Evolutionary conservation across 768 basidiomycete genomes (phyloP), one percentile per base, ranked within the genome.

Genomic region (Suillus sp.): DNA sequence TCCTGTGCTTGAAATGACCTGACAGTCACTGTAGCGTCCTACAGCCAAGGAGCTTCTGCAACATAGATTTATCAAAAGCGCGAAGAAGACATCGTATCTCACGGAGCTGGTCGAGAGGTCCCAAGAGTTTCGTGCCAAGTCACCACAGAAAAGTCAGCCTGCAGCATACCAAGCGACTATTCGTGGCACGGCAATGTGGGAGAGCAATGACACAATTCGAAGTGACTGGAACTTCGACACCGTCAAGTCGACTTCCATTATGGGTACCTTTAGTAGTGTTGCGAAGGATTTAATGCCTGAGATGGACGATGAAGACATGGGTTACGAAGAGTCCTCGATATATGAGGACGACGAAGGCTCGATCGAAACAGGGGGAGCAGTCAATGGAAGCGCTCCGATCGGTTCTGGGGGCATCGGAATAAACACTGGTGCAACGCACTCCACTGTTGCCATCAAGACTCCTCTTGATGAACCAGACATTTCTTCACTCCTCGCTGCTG

Each of bases 151-250:
- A 70, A 81, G 83, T 45, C 67, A 42, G 30, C 72, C 78, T 42
- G 85, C 84, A 69, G 77, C 78, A 64, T 83, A 83, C 70, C 84
- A 86, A 66, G 79, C 87, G 13, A 83, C 89, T 5, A 74, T 87
- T 58, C 80, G 83, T 64, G 85, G 83, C 65, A 86, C 80, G 59
- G 74, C 80, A 54, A 80, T 83, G 53, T 93, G 91, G 92, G 91
- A 92, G 67, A 76, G 74, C 56, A 86, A 84, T 64, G 86, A 84
- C 51, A 93, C 95, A 1, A 83, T 96, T 77, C 85, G 86, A 71
- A 95, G 92, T 71, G 95, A 95, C 66, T 99, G 96, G 97, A 93
- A 92, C 73, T 99, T 99, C 73, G 95, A 95, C 69, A 96, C 93
- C 2, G 79, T 95, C 68, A 88, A 82, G 64, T 83, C 90, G 5